Conservation (phyloP, 2,329 filamentous ascomycete species). For the Botryotinia narcissicola region DNA sequence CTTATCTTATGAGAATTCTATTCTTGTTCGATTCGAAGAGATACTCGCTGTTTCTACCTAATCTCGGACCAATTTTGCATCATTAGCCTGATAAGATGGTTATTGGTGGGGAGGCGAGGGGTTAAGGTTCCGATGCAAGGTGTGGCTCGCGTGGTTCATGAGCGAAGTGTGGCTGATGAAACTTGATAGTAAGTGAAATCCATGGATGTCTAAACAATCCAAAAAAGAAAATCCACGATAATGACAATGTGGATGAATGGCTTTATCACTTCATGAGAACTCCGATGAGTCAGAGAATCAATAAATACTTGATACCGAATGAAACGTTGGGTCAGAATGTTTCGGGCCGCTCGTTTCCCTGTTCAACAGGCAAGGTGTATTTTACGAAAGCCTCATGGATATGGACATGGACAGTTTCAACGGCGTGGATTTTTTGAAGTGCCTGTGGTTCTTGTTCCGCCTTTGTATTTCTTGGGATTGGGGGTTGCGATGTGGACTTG, state of each 20-base stretch:
- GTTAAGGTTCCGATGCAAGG: background rate
- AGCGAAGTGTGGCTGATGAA: background rate
- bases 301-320: background rate
- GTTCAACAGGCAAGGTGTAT: background rate
- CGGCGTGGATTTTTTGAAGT: conserved; percentile 26
- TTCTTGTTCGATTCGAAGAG: background rate
- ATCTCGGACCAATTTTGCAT: background rate
- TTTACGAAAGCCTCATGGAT: conserved; percentile 7
- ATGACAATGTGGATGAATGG: background rate
- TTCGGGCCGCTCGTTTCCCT: background rate
- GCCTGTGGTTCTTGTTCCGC: conserved; percentile 43
- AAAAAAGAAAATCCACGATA: background rate
- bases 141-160: background rate
- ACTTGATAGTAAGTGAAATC: background rate
- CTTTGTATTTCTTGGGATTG: conserved; percentile 63
- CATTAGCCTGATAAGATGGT: background rate
- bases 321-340: background rate
- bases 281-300: background rate
- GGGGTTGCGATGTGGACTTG: conserved; percentile 61
- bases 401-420: conserved; percentile 18
- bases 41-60: background rate
- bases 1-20: background rate
- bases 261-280: background rate
- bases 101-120: background rate
- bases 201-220: too few species aligned